Conservation (phyloP, 768 basidiomycete species). For the Lactarius trivialis region DNA sequence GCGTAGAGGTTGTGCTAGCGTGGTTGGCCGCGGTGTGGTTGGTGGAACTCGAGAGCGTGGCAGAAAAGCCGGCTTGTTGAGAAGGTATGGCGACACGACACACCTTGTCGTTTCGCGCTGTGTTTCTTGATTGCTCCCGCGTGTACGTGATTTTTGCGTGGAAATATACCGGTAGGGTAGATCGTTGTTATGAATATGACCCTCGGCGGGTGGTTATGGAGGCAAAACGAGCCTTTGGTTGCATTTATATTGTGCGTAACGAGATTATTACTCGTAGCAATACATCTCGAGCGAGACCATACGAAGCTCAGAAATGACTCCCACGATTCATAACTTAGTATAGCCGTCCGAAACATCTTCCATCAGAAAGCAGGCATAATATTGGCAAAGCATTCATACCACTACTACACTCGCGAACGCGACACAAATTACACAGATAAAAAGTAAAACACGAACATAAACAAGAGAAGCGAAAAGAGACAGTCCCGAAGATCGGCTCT, state of each 20-base stretch:
- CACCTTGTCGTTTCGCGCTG: not conserved
- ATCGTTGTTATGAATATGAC: not conserved
- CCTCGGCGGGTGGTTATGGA: not conserved
- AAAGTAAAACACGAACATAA: too few species aligned
- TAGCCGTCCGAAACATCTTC: too few species aligned
- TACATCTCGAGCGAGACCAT: too few species aligned
- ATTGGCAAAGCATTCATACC: too few species aligned
- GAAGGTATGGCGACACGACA: not conserved
- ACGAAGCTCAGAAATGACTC: too few species aligned
- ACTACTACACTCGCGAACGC: too few species aligned
- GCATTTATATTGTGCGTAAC: too few species aligned
- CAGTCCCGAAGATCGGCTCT: not conserved
- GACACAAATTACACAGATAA: too few species aligned
- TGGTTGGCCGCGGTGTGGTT: constrained; percentile 81
- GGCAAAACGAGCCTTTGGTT: not conserved
- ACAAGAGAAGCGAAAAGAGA: not conserved
- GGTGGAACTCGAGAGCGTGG: constrained; percentile 53
- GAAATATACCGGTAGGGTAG: not conserved
- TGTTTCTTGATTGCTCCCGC: not conserved
- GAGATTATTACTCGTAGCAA: too few species aligned
- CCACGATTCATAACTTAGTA: too few species aligned
- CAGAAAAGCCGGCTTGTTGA: constrained; percentile 11
- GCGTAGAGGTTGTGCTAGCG: constrained; percentile 79
- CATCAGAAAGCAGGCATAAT: too few species aligned
- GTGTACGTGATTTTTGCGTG: not conserved